These are phyloP conservation scores for Alloteropsis semialata DNA, from an alignment of 176 grass and related monocot genomes.

Conservation along the genomic window DNA sequence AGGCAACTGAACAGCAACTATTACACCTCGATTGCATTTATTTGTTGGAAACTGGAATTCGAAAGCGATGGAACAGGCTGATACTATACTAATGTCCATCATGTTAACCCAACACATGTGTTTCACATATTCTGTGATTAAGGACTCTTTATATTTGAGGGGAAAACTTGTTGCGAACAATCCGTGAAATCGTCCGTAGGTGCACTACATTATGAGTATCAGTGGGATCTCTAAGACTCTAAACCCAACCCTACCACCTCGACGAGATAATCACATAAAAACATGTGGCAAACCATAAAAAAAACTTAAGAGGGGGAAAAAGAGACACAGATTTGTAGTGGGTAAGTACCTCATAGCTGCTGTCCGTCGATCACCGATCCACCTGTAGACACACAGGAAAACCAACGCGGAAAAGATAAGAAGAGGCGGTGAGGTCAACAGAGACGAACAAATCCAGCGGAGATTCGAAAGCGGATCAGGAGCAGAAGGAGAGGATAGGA, in stretches of 20 bases:
- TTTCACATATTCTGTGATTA: background rate
- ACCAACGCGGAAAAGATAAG: background rate
- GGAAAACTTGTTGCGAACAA: no score
- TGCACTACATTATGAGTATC: background rate
- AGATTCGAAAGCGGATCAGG: background rate
- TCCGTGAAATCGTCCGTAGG: no score
- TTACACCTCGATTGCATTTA: background rate
- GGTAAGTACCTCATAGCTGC: slow-evolving; percentile 31
- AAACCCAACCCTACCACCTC: no score
- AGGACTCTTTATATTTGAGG: background rate
- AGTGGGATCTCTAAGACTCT: background rate
- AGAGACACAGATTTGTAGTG: background rate
- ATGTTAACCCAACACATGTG: background rate
- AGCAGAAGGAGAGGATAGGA: background rate
- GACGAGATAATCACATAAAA: background rate
- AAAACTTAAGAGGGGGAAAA: background rate
- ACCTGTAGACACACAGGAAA: background rate
- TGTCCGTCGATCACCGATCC: background rate
- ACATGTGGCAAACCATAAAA: background rate
- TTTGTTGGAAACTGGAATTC: background rate
- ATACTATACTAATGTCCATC: background rate
- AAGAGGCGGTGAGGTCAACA: background rate
- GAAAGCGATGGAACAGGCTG: background rate
- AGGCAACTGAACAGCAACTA: background rate
- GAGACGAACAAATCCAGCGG: background rate